Percentiles rank a stretch among this genome's conserved stretches.
Evolutionary conservation across 2,329 filamentous ascomycete species (phyloP).

Genomic region (Xylariaceae sp.): DNA sequence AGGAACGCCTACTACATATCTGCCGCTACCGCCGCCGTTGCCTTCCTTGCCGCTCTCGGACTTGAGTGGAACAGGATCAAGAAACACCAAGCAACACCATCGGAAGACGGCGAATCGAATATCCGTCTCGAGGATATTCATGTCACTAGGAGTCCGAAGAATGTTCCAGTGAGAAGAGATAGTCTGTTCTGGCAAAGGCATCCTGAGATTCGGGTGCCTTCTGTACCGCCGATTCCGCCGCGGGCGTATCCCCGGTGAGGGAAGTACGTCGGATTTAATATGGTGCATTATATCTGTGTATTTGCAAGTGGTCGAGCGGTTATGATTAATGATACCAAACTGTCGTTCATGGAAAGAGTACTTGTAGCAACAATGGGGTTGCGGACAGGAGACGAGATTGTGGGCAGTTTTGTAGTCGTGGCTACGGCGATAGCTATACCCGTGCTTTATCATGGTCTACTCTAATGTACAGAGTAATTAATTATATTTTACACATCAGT

Average conservation of each 20-base stretch:
- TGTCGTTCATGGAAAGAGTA: too few species aligned
- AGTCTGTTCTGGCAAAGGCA: not conserved
- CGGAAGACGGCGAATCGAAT: not conserved
- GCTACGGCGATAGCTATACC: too few species aligned
- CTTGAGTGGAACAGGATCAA: constrained; percentile 52
- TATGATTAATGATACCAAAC: too few species aligned
- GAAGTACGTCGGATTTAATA: too few species aligned
- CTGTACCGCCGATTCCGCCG: not conserved
- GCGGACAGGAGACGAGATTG: too few species aligned
- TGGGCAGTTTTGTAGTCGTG: too few species aligned
- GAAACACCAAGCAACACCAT: constrained; percentile 18
- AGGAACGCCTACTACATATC: constrained; percentile 49
- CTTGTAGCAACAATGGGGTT: too few species aligned
- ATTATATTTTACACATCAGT: too few species aligned
- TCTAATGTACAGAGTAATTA: too few species aligned
- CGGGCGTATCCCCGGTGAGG: too few species aligned
- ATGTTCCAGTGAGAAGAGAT: not conserved
- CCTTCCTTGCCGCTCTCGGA: constrained; percentile 41
- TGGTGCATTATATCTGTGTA: not conserved
- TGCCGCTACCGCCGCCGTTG: constrained; percentile 41
- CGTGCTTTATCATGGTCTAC: too few species aligned
- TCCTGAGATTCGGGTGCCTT: not conserved
- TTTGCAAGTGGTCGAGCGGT: not conserved
- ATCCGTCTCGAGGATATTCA: not conserved
- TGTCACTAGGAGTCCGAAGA: not conserved